Base-by-base conservation (phyloP, 2,329 filamentous ascomycete species). In the Neofusicoccum sp. region DNA sequence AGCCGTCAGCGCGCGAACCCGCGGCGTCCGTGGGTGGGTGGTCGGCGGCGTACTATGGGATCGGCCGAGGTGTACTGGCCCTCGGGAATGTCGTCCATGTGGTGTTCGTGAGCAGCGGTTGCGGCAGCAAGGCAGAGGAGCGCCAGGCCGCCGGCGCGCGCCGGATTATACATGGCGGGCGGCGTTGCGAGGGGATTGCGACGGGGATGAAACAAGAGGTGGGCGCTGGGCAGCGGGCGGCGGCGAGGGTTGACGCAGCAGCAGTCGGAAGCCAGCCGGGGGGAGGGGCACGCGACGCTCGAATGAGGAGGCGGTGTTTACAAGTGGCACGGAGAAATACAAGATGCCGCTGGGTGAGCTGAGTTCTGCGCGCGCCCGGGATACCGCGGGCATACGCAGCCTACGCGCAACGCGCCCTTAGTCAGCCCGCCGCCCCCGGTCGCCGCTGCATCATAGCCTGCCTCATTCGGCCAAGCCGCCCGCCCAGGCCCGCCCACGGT, bases 121-220 rank as follows among this genome's bases (percentile, higher is more conserved):
- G 84, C 87, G 65, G 62, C 66, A 31, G 66, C 64, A 41, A 69
- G 63, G 63, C 67, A 68, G 63, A 69, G 65, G 26, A 75, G 63
- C 14, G 41, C 31, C 58, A 57, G 61, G 51, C 59, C 49, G n/a
- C 30, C 51, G 58, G 40, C 47, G 58, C 40, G 41, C 34, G 51
- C 40, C 24, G 49, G 59, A 24, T 61, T 61, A 61, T 61, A 56
- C 38, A 43, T 38, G 33, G 51, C 33, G 30, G 41, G 41, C 59
- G 51, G 54, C 31, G 20, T 58, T 28, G 60, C 31, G 28, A 33
- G 49, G 49, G 41, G 31, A 51, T 57, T 58, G 60, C 38, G 53
- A 58, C 51, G 51, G 53, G 40, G 41, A 47, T 56, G 53, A 58
- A 48, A 62, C 51, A 34, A 45, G 16, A 58, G 44, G 8, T 30